Conservation (phyloP, 192 early-diverging fungal species). For the Linnemannia exigua region DNA sequence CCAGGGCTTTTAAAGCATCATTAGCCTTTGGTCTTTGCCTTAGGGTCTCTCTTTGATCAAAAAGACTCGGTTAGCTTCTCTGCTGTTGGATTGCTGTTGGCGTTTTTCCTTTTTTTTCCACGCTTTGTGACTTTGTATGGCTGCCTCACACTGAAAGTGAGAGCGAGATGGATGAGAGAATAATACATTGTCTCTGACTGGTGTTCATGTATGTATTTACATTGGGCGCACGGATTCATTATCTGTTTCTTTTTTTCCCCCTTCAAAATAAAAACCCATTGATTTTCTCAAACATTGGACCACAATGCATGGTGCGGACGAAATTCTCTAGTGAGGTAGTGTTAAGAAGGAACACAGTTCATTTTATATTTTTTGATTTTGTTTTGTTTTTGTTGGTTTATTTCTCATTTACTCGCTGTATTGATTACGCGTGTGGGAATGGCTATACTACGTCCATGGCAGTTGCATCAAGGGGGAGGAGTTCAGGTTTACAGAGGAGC, state of each 20-base stretch:
- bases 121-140: background rate
- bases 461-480: background rate
- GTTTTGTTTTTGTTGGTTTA: background rate
- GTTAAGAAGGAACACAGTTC: too few relatives aligned
- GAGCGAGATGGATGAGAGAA: background rate
- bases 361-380: background rate
- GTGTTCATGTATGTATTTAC: background rate
- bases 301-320: background rate
- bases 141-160: background rate
- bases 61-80: background rate
- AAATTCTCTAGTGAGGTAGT: background rate
- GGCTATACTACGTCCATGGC: too few relatives aligned
- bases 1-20: slow-evolving; percentile 13
- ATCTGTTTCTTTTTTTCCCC: background rate
- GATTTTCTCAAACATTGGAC: background rate
- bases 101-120: background rate
- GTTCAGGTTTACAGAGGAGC: slow-evolving; percentile 67
- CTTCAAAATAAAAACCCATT: background rate
- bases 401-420: background rate
- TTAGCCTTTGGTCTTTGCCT: background rate
- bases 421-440: too few relatives aligned
- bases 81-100: background rate
- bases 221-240: background rate
- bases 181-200: background rate
- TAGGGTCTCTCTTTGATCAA: background rate